These are phyloP conservation scores for Pichia sp. DNA, from an alignment of 1,139 yeast genomes.

Conservation along the genomic window DNA sequence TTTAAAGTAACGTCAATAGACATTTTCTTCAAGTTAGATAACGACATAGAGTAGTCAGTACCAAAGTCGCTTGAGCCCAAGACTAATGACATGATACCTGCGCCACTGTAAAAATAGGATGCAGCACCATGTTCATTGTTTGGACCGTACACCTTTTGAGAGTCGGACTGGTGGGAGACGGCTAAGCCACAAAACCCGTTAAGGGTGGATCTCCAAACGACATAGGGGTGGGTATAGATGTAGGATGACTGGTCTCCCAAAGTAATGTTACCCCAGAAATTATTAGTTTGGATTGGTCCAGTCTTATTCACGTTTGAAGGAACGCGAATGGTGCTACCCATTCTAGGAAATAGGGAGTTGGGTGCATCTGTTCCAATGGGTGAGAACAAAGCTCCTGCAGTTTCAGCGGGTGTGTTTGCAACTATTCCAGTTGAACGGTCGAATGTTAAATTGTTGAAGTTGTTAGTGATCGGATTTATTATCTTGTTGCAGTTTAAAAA, in stretches of 20 bases:
- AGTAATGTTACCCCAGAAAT: slow-evolving; percentile 71
- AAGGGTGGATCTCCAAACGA: slow-evolving; percentile 50
- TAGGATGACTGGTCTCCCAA: slow-evolving; percentile 54
- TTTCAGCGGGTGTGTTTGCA: slow-evolving; percentile 9
- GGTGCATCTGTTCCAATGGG: slow-evolving; percentile 42
- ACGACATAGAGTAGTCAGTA: slow-evolving; percentile 32
- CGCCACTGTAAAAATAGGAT: slow-evolving; percentile 29
- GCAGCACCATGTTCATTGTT: slow-evolving; percentile 26
- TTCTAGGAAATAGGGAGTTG: slow-evolving; percentile 37
- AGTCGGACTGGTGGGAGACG: slow-evolving; percentile 51
- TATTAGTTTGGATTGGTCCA: slow-evolving; percentile 67
- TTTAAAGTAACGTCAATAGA: slow-evolving; percentile 48
- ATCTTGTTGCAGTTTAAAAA: no score
- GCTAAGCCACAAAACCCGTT: slow-evolving; percentile 46
- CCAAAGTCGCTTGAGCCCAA: slow-evolving; percentile 48
- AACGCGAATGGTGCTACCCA: slow-evolving; percentile 37
- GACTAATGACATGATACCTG: slow-evolving; percentile 39
- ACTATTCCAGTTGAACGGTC: not conserved
- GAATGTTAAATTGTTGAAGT: no score
- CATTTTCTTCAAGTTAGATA: slow-evolving; percentile 47
- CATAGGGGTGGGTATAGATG: slow-evolving; percentile 74
- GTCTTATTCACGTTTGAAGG: slow-evolving; percentile 32
- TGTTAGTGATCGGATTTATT: no score
- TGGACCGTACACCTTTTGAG: slow-evolving; percentile 57
- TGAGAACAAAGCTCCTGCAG: slow-evolving; percentile 26